These are phyloP conservation scores for Lasiodiplodia sp. DNA, from an alignment of 2,329 filamentous ascomycete genomes.

Conservation along the genomic window DNA sequence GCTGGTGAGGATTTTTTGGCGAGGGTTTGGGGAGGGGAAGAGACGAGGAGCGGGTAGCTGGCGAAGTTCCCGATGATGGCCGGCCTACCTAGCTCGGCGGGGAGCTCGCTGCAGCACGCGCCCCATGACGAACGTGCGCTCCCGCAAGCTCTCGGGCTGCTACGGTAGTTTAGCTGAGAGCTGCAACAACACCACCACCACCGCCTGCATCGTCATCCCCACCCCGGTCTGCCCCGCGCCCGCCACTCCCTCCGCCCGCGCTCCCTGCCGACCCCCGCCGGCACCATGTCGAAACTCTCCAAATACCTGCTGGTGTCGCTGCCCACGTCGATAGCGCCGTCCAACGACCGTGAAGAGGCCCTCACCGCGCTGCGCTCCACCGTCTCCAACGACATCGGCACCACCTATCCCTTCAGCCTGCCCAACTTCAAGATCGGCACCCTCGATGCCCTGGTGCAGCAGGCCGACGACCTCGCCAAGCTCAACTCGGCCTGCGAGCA, in stretches of 20 bases:
- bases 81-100: neutral
- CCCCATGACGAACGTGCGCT: slow-evolving; percentile 26
- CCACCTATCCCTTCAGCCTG: slow-evolving; percentile 78
- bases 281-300: slow-evolving; percentile 52
- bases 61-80: neutral
- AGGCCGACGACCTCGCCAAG: slow-evolving; percentile 94
- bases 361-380: slow-evolving; percentile 76
- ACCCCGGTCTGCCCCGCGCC: slow-evolving; percentile 1
- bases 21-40: neutral
- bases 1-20: neutral
- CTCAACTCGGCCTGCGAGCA: slow-evolving; percentile 79
- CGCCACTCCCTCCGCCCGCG: neutral
- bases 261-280: neutral
- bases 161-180: slow-evolving; percentile 12
- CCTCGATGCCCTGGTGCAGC: slow-evolving; percentile 90
- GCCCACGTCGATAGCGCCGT: slow-evolving; percentile 84
- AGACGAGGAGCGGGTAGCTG: neutral
- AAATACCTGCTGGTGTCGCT: slow-evolving; percentile 91
- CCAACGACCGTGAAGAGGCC: slow-evolving; percentile 81
- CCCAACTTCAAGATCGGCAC: slow-evolving; percentile 98
- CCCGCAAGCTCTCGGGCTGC: slow-evolving; percentile 23
- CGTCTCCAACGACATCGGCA: slow-evolving; percentile 76
- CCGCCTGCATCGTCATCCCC: slow-evolving; percentile 10
- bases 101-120: slow-evolving; percentile 17
- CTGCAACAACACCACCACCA: slow-evolving; percentile 17